phyloP scores from a whole-genome alignment of 495 filamentous ascomycete species.

The Schizothecium vesticola region DNA sequence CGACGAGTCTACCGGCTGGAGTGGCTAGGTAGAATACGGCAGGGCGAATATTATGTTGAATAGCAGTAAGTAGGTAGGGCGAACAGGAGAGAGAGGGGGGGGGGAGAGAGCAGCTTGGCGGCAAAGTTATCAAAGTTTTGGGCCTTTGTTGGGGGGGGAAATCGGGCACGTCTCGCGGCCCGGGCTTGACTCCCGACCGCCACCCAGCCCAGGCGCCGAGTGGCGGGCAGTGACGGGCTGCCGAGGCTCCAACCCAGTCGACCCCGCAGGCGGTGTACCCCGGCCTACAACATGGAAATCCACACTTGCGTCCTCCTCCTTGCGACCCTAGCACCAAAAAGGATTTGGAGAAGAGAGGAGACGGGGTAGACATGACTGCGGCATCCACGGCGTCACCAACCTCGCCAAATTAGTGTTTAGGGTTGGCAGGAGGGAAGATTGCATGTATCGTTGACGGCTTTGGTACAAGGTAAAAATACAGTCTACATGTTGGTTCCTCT shows the following conservation, averaged over 20 bases:
- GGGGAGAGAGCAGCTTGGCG: background rate
- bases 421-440: background rate
- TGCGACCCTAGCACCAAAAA: background rate
- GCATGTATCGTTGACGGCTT: background rate
- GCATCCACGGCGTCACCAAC: no score
- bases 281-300: background rate
- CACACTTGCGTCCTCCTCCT: background rate
- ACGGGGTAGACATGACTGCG: no score
- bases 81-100: background rate
- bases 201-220: background rate
- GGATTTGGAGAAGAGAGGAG: no score
- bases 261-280: background rate
- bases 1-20: no score
- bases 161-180: background rate
- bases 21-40: background rate
- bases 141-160: background rate
- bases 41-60: background rate
- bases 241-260: background rate
- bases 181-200: background rate
- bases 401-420: background rate
- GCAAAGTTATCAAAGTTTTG: background rate
- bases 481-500: background rate
- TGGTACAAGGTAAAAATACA: background rate
- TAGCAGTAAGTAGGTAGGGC: background rate
- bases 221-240: background rate